Evolutionary conservation across 352 stramenopile species (phyloP).

Genomic region (Elongisporangium prolatum): DNA sequence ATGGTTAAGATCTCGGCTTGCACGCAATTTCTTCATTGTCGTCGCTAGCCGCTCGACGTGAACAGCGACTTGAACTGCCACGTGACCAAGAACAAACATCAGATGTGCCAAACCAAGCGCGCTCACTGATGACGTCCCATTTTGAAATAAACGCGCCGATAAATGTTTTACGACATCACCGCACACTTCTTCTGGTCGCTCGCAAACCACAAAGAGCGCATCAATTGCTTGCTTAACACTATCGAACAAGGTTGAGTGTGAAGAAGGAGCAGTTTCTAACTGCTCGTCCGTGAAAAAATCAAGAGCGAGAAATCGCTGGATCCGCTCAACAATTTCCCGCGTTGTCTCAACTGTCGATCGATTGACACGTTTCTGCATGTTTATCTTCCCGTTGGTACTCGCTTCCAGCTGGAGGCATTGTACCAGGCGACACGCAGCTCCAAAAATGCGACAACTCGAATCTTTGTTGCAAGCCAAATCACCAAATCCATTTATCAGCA

Average conservation of each 20-base stretch:
- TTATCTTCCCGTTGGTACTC: slow-evolving; percentile 27
- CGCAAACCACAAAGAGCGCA: slow-evolving; percentile 89
- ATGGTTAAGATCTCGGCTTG: slow-evolving; percentile 75
- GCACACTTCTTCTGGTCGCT: slow-evolving; percentile 82
- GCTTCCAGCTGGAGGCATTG: slow-evolving; percentile 58
- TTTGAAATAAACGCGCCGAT: slow-evolving; percentile 55
- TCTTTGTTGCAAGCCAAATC: slow-evolving; percentile 43
- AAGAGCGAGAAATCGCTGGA: slow-evolving; percentile 83
- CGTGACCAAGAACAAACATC: slow-evolving; percentile 94
- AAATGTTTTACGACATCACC: slow-evolving; percentile 70
- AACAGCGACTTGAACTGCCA: slow-evolving; percentile 92
- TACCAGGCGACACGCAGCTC: slow-evolving; percentile 54
- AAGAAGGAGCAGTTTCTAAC: slow-evolving; percentile 27
- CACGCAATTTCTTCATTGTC: slow-evolving; percentile 78
- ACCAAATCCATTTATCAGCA: slow-evolving; percentile 57
- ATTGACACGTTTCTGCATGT: slow-evolving; percentile 44
- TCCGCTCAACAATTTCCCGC: slow-evolving; percentile 85
- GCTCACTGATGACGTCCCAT: slow-evolving; percentile 60
- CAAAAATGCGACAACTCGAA: slow-evolving; percentile 45
- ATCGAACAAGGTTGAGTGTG: slow-evolving; percentile 87
- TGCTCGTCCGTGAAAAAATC: slow-evolving; percentile 78
- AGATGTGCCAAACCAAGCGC: slow-evolving; percentile 87
- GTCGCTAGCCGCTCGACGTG: slow-evolving; percentile 91
- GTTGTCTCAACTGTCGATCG: slow-evolving; percentile 83
- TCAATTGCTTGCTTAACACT: slow-evolving; percentile 90